Evolutionary conservation across 306 rosid genomes (phyloP).

Genomic region (Cyclanthera cordifolia): DNA sequence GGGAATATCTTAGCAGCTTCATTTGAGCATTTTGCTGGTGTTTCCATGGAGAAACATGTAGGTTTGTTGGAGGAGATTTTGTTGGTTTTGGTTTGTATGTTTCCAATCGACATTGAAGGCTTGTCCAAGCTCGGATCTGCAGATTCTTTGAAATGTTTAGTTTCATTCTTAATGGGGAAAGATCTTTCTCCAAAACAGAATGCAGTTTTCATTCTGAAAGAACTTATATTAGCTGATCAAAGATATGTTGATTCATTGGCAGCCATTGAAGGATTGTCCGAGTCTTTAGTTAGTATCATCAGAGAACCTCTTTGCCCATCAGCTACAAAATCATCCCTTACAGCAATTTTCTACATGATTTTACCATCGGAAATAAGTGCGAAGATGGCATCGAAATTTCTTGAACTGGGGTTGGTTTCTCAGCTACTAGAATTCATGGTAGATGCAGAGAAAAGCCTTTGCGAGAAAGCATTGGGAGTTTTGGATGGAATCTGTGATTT

Average conservation of each 20-base stretch:
- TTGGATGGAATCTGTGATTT: constrained; percentile 43
- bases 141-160: constrained; percentile 29
- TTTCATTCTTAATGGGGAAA: constrained; percentile 34
- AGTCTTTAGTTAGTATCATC: constrained; percentile 43
- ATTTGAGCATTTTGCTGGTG: constrained; percentile 34
- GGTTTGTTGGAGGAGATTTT: constrained; percentile 43
- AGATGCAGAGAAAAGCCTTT: constrained; percentile 46
- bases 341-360: constrained; percentile 40
- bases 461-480: constrained; percentile 59
- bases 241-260: constrained; percentile 25
- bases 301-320: constrained; percentile 29
- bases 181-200: constrained; percentile 45
- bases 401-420: constrained; percentile 61
- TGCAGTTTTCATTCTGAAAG: constrained; percentile 45
- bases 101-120: constrained; percentile 34
- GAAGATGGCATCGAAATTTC: constrained; percentile 24
- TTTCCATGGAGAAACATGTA: constrained; percentile 22
- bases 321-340: constrained; percentile 12
- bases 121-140: constrained; percentile 31
- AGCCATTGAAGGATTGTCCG: constrained; percentile 36
- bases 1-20: constrained; percentile 29
- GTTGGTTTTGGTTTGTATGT: constrained; percentile 39
- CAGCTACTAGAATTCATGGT: constrained; percentile 41
- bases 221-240: constrained; percentile 24
- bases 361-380: constrained; percentile 19